Evolutionary conservation across 2,329 filamentous ascomycete genomes (phyloP), one percentile per base, ranked within the genome.

Genomic region (Allantophomopsis cytisporea): DNA sequence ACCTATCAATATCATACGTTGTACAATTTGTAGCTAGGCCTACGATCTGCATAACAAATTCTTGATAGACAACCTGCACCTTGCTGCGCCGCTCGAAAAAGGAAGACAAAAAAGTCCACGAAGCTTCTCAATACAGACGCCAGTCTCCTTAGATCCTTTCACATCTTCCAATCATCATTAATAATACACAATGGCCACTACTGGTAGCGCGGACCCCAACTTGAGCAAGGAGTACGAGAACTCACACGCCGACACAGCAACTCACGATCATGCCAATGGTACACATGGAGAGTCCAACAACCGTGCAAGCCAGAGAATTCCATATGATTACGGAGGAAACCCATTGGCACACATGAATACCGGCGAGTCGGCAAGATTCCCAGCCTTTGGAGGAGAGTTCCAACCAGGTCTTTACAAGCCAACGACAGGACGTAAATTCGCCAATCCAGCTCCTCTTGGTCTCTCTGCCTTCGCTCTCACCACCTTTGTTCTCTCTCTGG

Each of bases 401-500:
- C 69, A 76, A 56, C 71, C 71, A 21, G 71, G 71, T 64, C 62
- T 71, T 39, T 74, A 73, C 60, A 67, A 64, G 48, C 58, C 64
- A 12, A 65, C 66, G 45, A 63, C 65, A 44, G 47, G 56, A 16
- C 65, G 69, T 51, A 69, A 72, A 53, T 66, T 77, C 51, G 73
- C 61, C 54, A 77, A 78, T 50, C 73, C 74, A 7, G 73, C 69
- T 37, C 73, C 73, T 38, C 59, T 78, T 31, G 74, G 74, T 44
- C 61, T 78, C 43, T 65, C 59, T 43, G 73, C 70, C 54, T 78
- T 78, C 61, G 74, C 73, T 35, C 58, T 78, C 46, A 78, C 73
- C 36, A 78, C 73, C 15, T 78, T 78, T 55, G 63, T 77, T 31
- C 62, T 79, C 43, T 71, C 68, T 35, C 57, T 66, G 41, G 64